Evolutionary conservation across 1,284 basidiomycete species (phyloP).

Genomic region (Ceraceosorus bombacis): DNA sequence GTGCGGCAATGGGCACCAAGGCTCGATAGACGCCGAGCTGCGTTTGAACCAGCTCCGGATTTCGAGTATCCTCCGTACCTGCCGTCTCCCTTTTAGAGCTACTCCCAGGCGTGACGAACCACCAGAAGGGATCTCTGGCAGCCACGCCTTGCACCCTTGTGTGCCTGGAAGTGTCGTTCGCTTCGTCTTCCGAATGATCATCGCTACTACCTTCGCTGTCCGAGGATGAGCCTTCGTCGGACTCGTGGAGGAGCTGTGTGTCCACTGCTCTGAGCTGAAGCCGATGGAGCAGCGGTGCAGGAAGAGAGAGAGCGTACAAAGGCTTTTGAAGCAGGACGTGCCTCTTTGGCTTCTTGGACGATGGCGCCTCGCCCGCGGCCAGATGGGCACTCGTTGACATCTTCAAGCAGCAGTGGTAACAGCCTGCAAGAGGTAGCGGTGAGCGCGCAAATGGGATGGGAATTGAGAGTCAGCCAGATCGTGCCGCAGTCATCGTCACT

Average conservation of each 20-base stretch:
- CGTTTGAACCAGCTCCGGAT: slow-evolving; percentile 55
- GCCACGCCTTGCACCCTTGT: slow-evolving; percentile 52
- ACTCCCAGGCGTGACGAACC: slow-evolving; percentile 66
- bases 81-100: slow-evolving; percentile 43
- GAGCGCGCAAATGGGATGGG: too few species aligned
- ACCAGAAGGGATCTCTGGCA: slow-evolving; percentile 64
- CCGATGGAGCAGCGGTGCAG: neutral
- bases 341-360: neutral
- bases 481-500: too few species aligned
- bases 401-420: too few species aligned
- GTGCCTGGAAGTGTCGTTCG: slow-evolving; percentile 32
- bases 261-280: neutral
- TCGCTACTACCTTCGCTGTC: neutral
- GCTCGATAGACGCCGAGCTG: slow-evolving; percentile 83
- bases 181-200: slow-evolving; percentile 11
- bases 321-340: neutral
- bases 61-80: slow-evolving; percentile 10
- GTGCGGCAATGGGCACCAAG: slow-evolving; percentile 56
- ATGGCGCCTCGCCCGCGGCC: too few species aligned
- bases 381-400: too few species aligned
- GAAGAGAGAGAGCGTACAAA: neutral
- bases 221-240: too few species aligned
- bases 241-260: neutral
- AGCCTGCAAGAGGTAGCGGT: too few species aligned
- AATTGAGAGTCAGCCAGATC: too few species aligned